A percentile compares a stretch with the other conserved stretches of the same genome.
Conservation (phyloP, 2,329 filamentous ascomycete species). For the Alternaria triticina region DNA sequence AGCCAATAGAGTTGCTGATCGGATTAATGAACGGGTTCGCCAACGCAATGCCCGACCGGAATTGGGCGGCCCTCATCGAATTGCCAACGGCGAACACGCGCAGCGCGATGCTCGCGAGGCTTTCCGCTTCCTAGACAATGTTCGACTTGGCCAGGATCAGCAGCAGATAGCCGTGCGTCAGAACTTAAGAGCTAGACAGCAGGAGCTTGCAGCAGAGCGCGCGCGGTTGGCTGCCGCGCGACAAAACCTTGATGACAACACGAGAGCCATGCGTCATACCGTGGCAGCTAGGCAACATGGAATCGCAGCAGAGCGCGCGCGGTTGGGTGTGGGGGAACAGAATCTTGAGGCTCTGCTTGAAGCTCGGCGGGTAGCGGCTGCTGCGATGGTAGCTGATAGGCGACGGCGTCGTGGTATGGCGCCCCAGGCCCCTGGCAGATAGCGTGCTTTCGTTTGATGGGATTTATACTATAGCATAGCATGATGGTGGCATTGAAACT, state of each 20-base stretch:
- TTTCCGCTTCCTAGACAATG: neutral
- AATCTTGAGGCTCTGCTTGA: neutral
- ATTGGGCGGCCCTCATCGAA: neutral
- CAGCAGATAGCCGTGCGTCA: neutral
- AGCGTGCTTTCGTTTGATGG: neutral
- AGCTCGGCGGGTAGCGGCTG: neutral
- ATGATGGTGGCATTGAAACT: neutral
- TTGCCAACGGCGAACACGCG: neutral
- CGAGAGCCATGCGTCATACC: neutral
- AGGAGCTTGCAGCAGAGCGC: neutral
- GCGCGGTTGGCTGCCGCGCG: neutral
- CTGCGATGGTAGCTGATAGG: neutral
- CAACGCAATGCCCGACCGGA: neutral
- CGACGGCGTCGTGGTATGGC: neutral
- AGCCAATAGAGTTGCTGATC: neutral
- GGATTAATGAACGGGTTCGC: neutral
- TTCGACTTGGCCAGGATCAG: neutral
- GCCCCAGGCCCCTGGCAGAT: neutral
- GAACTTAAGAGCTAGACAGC: neutral
- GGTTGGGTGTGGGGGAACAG: neutral
- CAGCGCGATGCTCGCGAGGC: neutral
- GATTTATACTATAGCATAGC: neutral
- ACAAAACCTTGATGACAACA: neutral
- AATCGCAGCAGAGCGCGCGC: neutral
- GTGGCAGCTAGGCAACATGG: neutral